Percentiles rank a stretch among this genome's conserved stretches.
Conservation (phyloP, 305 asterid species). For the Striga hermonthica region DNA sequence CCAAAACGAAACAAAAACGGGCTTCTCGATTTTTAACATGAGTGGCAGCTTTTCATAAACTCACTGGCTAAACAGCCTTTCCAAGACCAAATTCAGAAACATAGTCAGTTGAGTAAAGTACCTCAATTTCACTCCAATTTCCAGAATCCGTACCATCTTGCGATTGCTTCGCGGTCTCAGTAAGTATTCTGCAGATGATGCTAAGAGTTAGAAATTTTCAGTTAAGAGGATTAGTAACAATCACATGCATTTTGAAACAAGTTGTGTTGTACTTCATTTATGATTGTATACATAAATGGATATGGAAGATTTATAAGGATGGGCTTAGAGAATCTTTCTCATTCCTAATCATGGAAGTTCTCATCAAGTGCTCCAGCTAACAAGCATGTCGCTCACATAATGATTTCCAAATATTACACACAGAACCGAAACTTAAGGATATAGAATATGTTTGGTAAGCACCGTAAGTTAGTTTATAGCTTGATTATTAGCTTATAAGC, state of each 20-base stretch:
- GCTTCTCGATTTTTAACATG: conserved; percentile 2
- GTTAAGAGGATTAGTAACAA: not conserved
- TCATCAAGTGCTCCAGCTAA: too few species aligned
- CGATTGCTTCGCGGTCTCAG: conserved; percentile 72
- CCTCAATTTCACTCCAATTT: conserved; percentile 91
- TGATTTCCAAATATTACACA: conserved; percentile 6
- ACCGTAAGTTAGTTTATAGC: not conserved
- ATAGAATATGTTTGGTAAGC: not conserved
- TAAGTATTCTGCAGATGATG: conserved; percentile 59
- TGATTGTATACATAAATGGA: conserved; percentile 9
- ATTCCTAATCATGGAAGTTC: not conserved
- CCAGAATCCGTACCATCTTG: conserved; percentile 60
- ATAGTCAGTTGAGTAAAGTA: conserved; percentile 13
- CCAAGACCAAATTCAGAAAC: not conserved
- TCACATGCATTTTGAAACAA: conserved; percentile 1
- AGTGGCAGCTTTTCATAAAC: conserved; percentile 18
- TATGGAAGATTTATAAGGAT: conserved; percentile 15
- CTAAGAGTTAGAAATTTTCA: conserved; percentile 23
- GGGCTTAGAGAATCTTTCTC: not conserved
- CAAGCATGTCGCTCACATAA: not conserved
- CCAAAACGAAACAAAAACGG: conserved; percentile 12
- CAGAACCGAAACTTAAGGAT: not conserved
- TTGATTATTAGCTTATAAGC: too few species aligned
- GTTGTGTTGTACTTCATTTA: not conserved
- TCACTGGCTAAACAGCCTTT: conserved; percentile 11